Base-by-base conservation (phyloP, 768 basidiomycete genomes). In the Hortiboletus flavorubellus region DNA sequence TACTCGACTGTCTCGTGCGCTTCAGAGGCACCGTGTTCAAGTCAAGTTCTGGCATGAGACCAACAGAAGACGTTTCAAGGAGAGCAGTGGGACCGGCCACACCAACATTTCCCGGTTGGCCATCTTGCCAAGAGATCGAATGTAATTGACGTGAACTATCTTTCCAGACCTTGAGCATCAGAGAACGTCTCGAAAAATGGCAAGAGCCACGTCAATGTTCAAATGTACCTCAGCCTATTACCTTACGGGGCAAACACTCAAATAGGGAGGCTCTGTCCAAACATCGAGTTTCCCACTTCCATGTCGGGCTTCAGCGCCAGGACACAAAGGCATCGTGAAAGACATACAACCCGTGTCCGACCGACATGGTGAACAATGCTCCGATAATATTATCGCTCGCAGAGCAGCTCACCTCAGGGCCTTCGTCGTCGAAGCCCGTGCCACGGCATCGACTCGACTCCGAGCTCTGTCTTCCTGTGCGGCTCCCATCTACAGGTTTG, bases 401-500 rank as follows among this genome's bases (percentile, higher is more conserved):
- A 33, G 65, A 68, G 45, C 63, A 62, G 18, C 54, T 72, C 26
- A 44, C 59, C 35, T 54, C 61, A 26, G 64, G 66, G 9, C 41
- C 57, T 31, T 43, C 41, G 16, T 48, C 60, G 39, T 51, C 53
- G 9, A 59, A 60, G 33, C 71, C 72, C 12, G 38, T 43, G 23
- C 51, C 71, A 49, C 77, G 81, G 54, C 72, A 65, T 55, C 78
- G 77, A 41, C 60, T 82, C 3, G 59, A 59, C 9, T 77, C 82
- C 4, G 74, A 80, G 10, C 80, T 80, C 53, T 87, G 85, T 67
- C 75, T 91, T 34, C 86, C 83, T 33, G 80, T 78, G 49, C 79
- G 88, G n/a, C 77, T 91, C 43, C 89, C 89, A 14, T 80, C 85
- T 8, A 78, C 73, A 57, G 79, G 87, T 86, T 60, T 48, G 80